Base-by-base conservation (phyloP, 768 basidiomycete species). In the Tephrocybe sp. region DNA sequence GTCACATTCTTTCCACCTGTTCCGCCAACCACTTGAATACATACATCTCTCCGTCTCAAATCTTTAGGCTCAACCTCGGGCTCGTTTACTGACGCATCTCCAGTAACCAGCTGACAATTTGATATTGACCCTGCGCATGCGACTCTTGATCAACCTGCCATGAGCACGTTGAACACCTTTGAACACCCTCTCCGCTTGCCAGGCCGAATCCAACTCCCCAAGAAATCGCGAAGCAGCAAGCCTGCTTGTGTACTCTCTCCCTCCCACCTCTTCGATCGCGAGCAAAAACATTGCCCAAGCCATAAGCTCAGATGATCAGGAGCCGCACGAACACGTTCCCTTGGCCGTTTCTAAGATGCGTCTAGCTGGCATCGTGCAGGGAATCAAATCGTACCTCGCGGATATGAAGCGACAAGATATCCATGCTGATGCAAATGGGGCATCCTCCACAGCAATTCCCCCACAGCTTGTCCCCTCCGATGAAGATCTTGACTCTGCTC, bases 401-500 rank as follows among this genome's bases (percentile, higher is more conserved):
- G 57, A 54, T 25, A 58, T 63, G 44, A 43, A 53, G 29, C 47
- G 29, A 33, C 47, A 49, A 16, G 33, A 34, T 10, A 34, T 22
- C 2, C 29, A 24, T 2, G 27, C 33, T n/a, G 44, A 34, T 49
- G 48, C 38, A 36, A 12, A 31, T 46, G 29, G 15, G 38, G 37
- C 40, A 39, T 27, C 31, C n/a, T 24, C 15, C 30, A 24, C 15
- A 0, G 53, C 34, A 30, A 19, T 64, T 27, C 61, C 61, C n/a
- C 31, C 42, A 11, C 60, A 63, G 21, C 49, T 63, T 47, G 41
- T 64, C 13, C 63, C 63, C 2, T 55, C 55, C n/a, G 56, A 64
- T 23, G 47, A 50, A n/a, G 64, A 67, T 16, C 58, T 54, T n/a
- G 52, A 50, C n/a, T 54, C 63, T 19, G 49, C 61, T 5, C 47